phyloP scores from a whole-genome alignment of 2,329 filamentous ascomycete genomes.

The Trichophyton schoenleinii region DNA sequence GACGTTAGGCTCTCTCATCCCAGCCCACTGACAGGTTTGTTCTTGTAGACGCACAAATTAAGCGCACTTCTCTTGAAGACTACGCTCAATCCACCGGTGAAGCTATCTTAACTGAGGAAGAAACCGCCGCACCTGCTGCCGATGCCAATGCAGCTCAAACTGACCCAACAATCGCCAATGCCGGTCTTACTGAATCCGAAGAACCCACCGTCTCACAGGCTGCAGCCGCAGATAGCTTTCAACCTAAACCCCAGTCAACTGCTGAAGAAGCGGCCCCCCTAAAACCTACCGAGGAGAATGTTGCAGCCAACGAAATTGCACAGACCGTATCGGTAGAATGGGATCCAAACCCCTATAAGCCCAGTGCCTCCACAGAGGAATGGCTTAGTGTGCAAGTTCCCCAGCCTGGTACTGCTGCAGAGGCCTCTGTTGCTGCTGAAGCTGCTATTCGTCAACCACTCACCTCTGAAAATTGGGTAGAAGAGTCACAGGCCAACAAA shows the following conservation, averaged over 20 bases:
- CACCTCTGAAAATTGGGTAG: constrained; percentile 62
- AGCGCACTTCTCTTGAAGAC: constrained; percentile 35
- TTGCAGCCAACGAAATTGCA: constrained; percentile 35
- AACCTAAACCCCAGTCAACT: constrained; percentile 11
- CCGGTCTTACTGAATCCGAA: constrained; percentile 48
- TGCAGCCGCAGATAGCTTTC: constrained; percentile 39
- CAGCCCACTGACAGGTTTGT: neutral
- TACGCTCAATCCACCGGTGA: constrained; percentile 24
- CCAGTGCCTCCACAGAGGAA: constrained; percentile 45
- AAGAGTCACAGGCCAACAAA: constrained; percentile 39
- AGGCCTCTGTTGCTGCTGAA: constrained; percentile 20
- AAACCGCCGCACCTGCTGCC: constrained; percentile 25
- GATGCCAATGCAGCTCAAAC: constrained; percentile 27
- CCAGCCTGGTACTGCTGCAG: neutral
- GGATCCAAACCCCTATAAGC: constrained; percentile 37
- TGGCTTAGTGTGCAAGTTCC: constrained; percentile 69
- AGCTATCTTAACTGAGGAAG: constrained; percentile 39
- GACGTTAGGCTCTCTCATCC: neutral
- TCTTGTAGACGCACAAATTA: constrained; percentile 40
- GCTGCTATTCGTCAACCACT: constrained; percentile 2
- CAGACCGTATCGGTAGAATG: constrained; percentile 33
- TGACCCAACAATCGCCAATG: constrained; percentile 50
- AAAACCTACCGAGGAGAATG: constrained; percentile 30
- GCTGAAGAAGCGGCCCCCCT: constrained; percentile 19
- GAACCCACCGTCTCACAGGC: constrained; percentile 42